Conservation (phyloP, 768 basidiomycete species). For the Crassisporium funariophilum region DNA sequence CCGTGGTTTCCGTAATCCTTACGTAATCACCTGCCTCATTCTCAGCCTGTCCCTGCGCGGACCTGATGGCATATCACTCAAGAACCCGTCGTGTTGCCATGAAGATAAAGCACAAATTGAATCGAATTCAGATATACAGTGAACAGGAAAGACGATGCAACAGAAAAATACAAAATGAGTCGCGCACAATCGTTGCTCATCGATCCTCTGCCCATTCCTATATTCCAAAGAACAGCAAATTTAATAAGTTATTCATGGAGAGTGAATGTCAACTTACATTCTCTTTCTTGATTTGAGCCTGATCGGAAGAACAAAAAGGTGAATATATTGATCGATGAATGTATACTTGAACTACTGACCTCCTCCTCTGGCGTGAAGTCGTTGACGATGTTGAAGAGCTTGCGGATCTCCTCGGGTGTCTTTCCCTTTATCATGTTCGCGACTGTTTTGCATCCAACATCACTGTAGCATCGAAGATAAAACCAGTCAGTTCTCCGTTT, state of each 20-base stretch:
- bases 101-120: slow-evolving; percentile 10
- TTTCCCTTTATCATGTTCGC: slow-evolving; percentile 99
- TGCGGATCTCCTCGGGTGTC: slow-evolving; percentile 98
- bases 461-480: slow-evolving; percentile 49
- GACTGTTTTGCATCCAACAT: slow-evolving; percentile 97
- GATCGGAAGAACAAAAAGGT: slow-evolving; percentile 14
- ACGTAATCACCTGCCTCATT: slow-evolving; percentile 11
- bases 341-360: slow-evolving; percentile 45
- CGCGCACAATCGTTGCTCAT: slow-evolving; percentile 41
- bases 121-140: slow-evolving; percentile 15
- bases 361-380: slow-evolving; percentile 99
- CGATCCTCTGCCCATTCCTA: slow-evolving; percentile 97
- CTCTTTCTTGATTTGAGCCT: slow-evolving; percentile 99
- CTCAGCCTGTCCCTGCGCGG: neutral
- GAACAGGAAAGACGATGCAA: slow-evolving; percentile 22
- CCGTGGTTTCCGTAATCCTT: slow-evolving; percentile 16
- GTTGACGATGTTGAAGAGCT: slow-evolving; percentile 96
- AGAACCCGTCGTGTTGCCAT: neutral
- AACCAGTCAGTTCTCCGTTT: slow-evolving; percentile 4
- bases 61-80: too few relatives aligned
- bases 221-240: slow-evolving; percentile 17
- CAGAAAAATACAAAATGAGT: slow-evolving; percentile 19
- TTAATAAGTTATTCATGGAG: slow-evolving; percentile 15
- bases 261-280: slow-evolving; percentile 62
- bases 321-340: slow-evolving; percentile 11